Evolutionary conservation across 768 basidiomycete species (phyloP), one percentile per base, ranked within the genome.

Genomic region (Tricholoma sp.): DNA sequence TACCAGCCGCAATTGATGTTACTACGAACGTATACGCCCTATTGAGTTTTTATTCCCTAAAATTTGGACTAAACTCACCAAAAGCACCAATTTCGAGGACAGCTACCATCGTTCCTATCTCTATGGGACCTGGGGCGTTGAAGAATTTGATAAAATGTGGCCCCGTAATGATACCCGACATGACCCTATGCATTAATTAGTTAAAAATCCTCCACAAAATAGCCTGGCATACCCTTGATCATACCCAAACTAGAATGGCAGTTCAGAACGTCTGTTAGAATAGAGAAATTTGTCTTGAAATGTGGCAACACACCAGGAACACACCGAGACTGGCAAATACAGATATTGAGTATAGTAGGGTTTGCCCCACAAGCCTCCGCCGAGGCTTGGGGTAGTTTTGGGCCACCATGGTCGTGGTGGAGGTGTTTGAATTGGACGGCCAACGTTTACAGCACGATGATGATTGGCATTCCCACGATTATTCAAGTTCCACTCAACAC

Each of bases 1-100:
- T 79, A 8, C 94, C 95, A 53, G 94, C 91, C 12, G 91, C 85
- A 56, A 97, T 71, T n/a, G 94, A 95, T 0, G 95, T 97, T 57
- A 89, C 91, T 93, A 66, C 55, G 24, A 4, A 43, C 52, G 43
- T 49, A n/a, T 24, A 43, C 2, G n/a, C 9, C 6, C 8, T 43
- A 29, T 27, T 54, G 55, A 46, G 27, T 34, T 34, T 0, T 18
- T n/a, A 11, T 46, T 7, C 43, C 18, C 19, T 29, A 18, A 47
- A 41, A 27, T 16, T 0, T 24, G 19, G 7, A 21, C 41, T 19
- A 49, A 39, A 67, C 82, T 31, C 65, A 89, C 91, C 77, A 67
- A 94, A 85, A 45, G 92, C 93, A 39, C 93, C 92, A 39, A 94
- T 81, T 69, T 94, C 91, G 21, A 94, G 74, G 0, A 93, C 88